Evolutionary conservation across 495 filamentous ascomycete species (phyloP), one percentile per base, ranked within the genome.

Genomic region (Trichoderma reesei): DNA sequence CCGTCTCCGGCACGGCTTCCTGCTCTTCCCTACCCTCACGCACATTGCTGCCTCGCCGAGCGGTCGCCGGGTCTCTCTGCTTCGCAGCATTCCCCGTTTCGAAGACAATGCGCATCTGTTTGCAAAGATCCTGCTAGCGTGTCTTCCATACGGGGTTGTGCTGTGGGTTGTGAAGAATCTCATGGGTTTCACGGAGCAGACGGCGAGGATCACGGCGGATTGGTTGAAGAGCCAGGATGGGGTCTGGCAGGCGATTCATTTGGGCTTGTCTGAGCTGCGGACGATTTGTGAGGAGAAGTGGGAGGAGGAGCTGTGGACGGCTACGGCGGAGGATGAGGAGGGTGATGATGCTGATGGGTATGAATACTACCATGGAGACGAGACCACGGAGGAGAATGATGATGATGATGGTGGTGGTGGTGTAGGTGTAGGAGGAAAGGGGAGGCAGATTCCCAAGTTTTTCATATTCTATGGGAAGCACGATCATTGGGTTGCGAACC

Each of bases 401-500:
- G 63, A 48, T 37, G 13, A 18, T 26, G 33, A 14, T 14, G 66
- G 5, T 44, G 41, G 41, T 14, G 41, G 4, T 44, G 41, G 4
- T 5, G 13, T 41, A 66, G 41, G 4, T 5, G 13, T 41, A 66
- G 68, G 63, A 66, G 68, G 6, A 39, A 65, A 31, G 26, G 64
- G 38, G 41, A 9, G 18, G 18, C 31, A 31, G 16, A 65, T 80
- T 0, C 77, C 83, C 4, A 85, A 83, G 62, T 76, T 96, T 61
- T 83, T 86, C 54, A 91, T 96, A 72, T 91, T 90, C 65, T 97
- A 92, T 75, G 91, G 84, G 2, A 70, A 84, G 41, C 68, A 79
- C 67, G 92, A 97, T 68, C 82, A 88, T 69, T 96, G 92, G 92
- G 90, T 97, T 33, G 88, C 88, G 1, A 78, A 90, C 63, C 75